These are phyloP conservation scores for Coniochaeta sp. DNA, from an alignment of 2,329 filamentous ascomycete genomes.

Conservation along the genomic window DNA sequence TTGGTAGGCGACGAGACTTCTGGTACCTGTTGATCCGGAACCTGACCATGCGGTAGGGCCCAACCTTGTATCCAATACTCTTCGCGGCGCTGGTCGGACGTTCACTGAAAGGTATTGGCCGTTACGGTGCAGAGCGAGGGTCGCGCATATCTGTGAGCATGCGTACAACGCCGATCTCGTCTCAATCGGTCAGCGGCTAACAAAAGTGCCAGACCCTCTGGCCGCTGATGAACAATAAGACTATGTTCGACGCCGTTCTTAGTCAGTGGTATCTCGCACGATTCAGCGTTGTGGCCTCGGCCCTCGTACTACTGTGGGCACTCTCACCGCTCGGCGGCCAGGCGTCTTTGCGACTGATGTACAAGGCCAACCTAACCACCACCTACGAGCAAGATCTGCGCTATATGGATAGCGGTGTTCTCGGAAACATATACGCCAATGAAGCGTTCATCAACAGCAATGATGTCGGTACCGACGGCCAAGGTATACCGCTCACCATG, in stretches of 20 bases:
- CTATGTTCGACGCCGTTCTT: slow-evolving; percentile 3
- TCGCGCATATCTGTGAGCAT: not conserved
- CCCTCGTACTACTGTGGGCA: not conserved
- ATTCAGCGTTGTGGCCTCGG: not conserved
- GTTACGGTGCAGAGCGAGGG: not conserved
- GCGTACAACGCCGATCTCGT: not conserved
- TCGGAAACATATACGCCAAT: not conserved
- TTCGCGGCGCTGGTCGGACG: slow-evolving; percentile 1
- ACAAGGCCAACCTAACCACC: not conserved
- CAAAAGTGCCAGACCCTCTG: not conserved
- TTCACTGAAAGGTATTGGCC: slow-evolving; percentile 1
- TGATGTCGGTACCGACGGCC: not conserved
- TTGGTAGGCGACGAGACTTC: not conserved
- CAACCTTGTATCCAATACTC: not conserved
- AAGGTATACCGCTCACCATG: not conserved
- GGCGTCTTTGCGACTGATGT: slow-evolving; percentile 1
- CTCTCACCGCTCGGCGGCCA: slow-evolving; percentile 1
- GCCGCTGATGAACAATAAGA: slow-evolving; percentile 17
- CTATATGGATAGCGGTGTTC: not conserved
- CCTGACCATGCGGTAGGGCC: not conserved
- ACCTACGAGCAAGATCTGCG: not conserved
- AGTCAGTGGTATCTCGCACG: slow-evolving; percentile 1
- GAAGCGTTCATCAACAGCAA: not conserved
- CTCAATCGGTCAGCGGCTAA: not conserved
- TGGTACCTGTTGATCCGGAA: not conserved